A percentile compares a stretch with the other conserved stretches of the same genome.
phyloP scores from a whole-genome alignment of 495 filamentous ascomycete genomes.

The Glarea lozoyensis region DNA sequence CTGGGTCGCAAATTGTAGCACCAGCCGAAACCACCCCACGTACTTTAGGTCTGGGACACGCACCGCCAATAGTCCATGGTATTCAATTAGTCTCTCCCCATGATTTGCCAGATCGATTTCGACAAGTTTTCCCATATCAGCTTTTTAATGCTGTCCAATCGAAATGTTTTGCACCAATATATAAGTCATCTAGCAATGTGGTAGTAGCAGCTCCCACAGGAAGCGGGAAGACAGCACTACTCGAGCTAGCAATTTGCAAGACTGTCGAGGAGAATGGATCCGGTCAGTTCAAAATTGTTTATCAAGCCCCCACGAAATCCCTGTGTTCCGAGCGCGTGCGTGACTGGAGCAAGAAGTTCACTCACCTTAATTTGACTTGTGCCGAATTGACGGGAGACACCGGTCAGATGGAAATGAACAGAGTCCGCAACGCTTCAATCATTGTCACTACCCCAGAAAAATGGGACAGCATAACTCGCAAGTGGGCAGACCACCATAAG shows the following conservation, averaged over 20 bases:
- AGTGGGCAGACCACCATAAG: slow-evolving; percentile 84
- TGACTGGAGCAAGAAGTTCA: slow-evolving; percentile 86
- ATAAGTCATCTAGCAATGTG: slow-evolving; percentile 69
- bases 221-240: slow-evolving; percentile 84
- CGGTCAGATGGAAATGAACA: slow-evolving; percentile 59
- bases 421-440: slow-evolving; percentile 74
- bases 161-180: slow-evolving; percentile 68
- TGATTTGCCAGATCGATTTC: slow-evolving; percentile 68
- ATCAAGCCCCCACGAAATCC: slow-evolving; percentile 91
- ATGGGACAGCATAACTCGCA: slow-evolving; percentile 95
- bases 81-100: slow-evolving; percentile 66
- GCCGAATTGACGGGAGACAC: slow-evolving; percentile 92
- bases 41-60: slow-evolving; percentile 10
- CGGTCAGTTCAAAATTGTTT: slow-evolving; percentile 83
- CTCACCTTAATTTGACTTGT: slow-evolving; percentile 62
- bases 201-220: slow-evolving; percentile 88
- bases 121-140: slow-evolving; percentile 67
- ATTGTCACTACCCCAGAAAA: slow-evolving; percentile 98
- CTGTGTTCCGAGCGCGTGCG: slow-evolving; percentile 73
- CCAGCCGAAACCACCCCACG: slow-evolving; percentile 1
- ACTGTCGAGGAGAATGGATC: slow-evolving; percentile 52
- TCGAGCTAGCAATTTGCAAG: slow-evolving; percentile 88
- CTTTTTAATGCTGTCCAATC: slow-evolving; percentile 92
- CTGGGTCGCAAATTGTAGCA: not conserved
- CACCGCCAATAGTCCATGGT: slow-evolving; percentile 47